Percentiles rank a stretch among this genome's conserved stretches.
Evolutionary conservation across 176 grass and related monocot genomes (phyloP).

Genomic region (Oryza meridionalis): DNA sequence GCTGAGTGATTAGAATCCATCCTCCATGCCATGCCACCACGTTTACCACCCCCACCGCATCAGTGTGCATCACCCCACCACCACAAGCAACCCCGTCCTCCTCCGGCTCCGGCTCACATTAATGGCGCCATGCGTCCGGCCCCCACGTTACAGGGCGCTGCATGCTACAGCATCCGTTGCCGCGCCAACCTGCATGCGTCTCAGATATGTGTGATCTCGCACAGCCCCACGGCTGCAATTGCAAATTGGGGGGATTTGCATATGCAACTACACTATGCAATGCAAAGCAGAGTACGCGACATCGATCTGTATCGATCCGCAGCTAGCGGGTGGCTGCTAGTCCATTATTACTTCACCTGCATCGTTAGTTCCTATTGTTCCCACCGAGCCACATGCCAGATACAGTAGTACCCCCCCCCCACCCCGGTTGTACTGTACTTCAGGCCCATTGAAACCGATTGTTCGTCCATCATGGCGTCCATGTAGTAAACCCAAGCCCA

Average conservation of each 20-base stretch:
- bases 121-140: background rate
- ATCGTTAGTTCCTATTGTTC: constrained; percentile 30
- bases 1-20: too few relatives aligned
- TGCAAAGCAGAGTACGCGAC: background rate
- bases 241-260: background rate
- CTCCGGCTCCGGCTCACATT: background rate
- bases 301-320: background rate
- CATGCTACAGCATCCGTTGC: background rate
- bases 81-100: background rate
- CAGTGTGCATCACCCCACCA: too few relatives aligned
- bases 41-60: too few relatives aligned
- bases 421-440: background rate
- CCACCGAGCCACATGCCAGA: constrained; percentile 26
- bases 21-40: background rate
- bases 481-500: background rate
- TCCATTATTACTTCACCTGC: constrained; percentile 16
- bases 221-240: background rate
- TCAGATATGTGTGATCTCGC: background rate
- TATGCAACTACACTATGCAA: background rate
- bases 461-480: background rate
- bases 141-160: background rate
- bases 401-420: background rate
- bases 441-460: background rate
- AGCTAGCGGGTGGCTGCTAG: background rate
- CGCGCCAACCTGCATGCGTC: background rate